phyloP scores from a whole-genome alignment of 352 stramenopile species.

The Thalassiosira hispida region DNA sequence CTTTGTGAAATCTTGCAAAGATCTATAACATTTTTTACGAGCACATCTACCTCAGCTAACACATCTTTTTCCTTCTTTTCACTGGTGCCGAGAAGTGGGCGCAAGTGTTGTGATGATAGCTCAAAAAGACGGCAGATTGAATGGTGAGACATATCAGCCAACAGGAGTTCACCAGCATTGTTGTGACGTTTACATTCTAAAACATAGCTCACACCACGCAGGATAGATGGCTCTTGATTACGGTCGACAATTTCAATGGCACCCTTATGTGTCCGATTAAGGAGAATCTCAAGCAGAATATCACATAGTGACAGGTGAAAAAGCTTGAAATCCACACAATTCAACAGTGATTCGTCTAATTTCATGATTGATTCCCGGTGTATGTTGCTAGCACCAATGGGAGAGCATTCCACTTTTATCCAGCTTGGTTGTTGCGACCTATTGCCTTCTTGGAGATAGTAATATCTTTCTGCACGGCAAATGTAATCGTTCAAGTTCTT shows the following conservation, averaged over 20 bases:
- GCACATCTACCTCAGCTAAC: slow-evolving; percentile 37
- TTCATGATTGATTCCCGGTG: neutral
- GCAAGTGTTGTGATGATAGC: slow-evolving; percentile 41
- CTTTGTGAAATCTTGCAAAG: slow-evolving; percentile 22
- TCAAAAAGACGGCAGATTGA: slow-evolving; percentile 27
- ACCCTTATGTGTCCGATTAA: slow-evolving; percentile 2
- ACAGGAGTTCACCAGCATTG: slow-evolving; percentile 9
- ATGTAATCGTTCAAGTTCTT: slow-evolving; percentile 17
- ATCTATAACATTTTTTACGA: slow-evolving; percentile 39
- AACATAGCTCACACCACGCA: slow-evolving; percentile 23
- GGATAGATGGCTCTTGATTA: slow-evolving; percentile 6
- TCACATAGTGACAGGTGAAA: slow-evolving; percentile 34
- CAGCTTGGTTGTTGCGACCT: neutral
- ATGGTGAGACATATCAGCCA: slow-evolving; percentile 4
- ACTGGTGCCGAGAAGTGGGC: slow-evolving; percentile 23
- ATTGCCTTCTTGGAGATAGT: slow-evolving; percentile 13
- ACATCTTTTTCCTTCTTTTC: slow-evolving; percentile 19
- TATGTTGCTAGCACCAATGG: neutral
- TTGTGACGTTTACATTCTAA: slow-evolving; percentile 19
- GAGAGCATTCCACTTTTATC: slow-evolving; percentile 4
- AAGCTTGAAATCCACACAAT: slow-evolving; percentile 24
- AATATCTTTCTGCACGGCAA: slow-evolving; percentile 19
- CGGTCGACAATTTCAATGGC: neutral
- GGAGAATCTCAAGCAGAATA: slow-evolving; percentile 36
- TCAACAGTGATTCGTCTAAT: slow-evolving; percentile 12